Evolutionary conservation across 2,329 filamentous ascomycete genomes (phyloP).

Genomic region (Apiospora phragmitis): DNA sequence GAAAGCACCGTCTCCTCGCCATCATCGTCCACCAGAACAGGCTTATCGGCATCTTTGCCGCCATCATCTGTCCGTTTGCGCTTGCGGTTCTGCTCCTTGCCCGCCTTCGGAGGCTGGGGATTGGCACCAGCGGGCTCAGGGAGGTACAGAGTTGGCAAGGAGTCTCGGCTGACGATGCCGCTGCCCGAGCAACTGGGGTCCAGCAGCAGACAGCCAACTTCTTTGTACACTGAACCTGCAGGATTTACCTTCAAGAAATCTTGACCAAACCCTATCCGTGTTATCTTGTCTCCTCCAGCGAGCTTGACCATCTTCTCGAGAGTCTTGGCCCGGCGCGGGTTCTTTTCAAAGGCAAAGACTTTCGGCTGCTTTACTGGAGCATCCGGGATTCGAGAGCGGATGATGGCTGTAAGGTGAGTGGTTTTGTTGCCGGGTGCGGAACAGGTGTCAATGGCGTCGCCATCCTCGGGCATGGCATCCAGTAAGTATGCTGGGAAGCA

Average conservation of each 20-base stretch:
- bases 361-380: slow-evolving; percentile 34
- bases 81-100: slow-evolving; percentile 39
- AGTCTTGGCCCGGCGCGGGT: slow-evolving; percentile 68
- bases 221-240: slow-evolving; percentile 54
- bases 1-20: slow-evolving; percentile 52
- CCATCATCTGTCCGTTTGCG: slow-evolving; percentile 44
- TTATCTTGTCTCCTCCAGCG: slow-evolving; percentile 68
- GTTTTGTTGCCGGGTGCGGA: slow-evolving; percentile 97
- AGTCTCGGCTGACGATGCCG: slow-evolving; percentile 88
- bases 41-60: slow-evolving; percentile 22
- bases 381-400: slow-evolving; percentile 47
- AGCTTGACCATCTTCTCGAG: slow-evolving; percentile 81
- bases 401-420: slow-evolving; percentile 82
- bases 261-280: slow-evolving; percentile 69
- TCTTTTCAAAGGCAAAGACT: slow-evolving; percentile 81
- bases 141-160: slow-evolving; percentile 68
- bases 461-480: slow-evolving; percentile 64
- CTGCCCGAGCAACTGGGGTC: slow-evolving; percentile 96
- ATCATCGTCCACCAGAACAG: slow-evolving; percentile 55
- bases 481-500: slow-evolving; percentile 94
- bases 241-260: slow-evolving; percentile 84
- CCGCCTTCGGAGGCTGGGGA: slow-evolving; percentile 40
- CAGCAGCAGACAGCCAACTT: slow-evolving; percentile 80
- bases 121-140: slow-evolving; percentile 36
- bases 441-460: slow-evolving; percentile 87